Evolutionary conservation across 2,329 filamentous ascomycete genomes (phyloP).

Genomic region (Karstenula rhodostoma): DNA sequence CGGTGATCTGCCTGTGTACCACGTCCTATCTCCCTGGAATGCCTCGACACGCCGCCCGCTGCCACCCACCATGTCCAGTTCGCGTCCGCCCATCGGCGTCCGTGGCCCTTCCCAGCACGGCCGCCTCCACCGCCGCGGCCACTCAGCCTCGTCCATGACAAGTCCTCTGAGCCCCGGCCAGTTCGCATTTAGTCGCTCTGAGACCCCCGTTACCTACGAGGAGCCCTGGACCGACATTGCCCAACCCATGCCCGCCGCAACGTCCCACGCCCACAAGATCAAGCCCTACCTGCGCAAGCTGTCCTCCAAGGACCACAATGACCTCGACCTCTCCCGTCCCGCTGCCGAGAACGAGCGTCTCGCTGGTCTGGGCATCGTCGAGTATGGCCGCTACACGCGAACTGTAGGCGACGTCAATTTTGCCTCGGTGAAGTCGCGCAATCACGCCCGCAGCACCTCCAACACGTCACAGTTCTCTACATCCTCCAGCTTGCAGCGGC

Average conservation of each 20-base stretch:
- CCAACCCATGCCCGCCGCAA: constrained; percentile 33
- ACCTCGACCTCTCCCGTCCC: constrained; percentile 64
- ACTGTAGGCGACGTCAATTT: constrained; percentile 57
- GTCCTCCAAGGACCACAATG: constrained; percentile 55
- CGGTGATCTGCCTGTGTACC: constrained; percentile 21
- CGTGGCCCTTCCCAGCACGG: constrained; percentile 43
- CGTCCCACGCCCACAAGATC: constrained; percentile 54
- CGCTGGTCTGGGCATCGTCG: constrained; percentile 63
- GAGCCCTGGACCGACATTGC: constrained; percentile 42
- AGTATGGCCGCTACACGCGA: constrained; percentile 47
- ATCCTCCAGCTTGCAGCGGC: constrained; percentile 57
- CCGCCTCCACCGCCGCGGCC: constrained; percentile 51
- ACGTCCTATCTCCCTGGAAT: constrained; percentile 29
- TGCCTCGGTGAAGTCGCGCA: constrained; percentile 48
- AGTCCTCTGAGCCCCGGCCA: constrained; percentile 43
- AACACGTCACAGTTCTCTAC: constrained; percentile 63
- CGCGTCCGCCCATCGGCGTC: constrained; percentile 30
- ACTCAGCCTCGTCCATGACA: constrained; percentile 49
- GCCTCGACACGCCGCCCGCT: constrained; percentile 24
- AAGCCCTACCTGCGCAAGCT: constrained; percentile 65
- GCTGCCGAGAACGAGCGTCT: constrained; percentile 62
- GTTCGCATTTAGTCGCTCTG: constrained; percentile 44
- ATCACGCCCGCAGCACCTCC: constrained; percentile 62
- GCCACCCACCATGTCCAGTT: constrained; percentile 28
- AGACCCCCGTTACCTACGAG: constrained; percentile 46